A percentile compares a stretch with the other conserved stretches of the same genome.
These are phyloP conservation scores for Penicillium salamii DNA, from an alignment of 495 filamentous ascomycete species.

Conservation along the genomic window DNA sequence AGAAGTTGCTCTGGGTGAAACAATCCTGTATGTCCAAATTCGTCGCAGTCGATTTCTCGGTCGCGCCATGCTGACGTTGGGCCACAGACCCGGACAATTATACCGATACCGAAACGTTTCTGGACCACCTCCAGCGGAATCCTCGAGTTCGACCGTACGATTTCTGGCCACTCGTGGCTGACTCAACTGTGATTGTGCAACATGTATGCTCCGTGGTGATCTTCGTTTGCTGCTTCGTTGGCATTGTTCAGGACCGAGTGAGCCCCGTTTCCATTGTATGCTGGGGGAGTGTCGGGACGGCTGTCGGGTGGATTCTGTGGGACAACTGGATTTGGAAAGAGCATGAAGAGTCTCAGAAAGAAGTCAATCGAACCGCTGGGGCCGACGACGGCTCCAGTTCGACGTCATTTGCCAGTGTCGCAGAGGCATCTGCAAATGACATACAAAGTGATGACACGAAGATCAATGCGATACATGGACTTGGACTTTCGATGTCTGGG, in stretches of 20 bases:
- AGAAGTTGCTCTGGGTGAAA: slow-evolving; percentile 97
- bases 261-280: slow-evolving; percentile 83
- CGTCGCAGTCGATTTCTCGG: not conserved
- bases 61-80: slow-evolving; percentile 1
- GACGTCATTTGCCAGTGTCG: slow-evolving; percentile 43
- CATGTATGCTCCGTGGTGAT: slow-evolving; percentile 93
- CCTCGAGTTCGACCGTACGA: slow-evolving; percentile 92
- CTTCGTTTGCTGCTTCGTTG: slow-evolving; percentile 90
- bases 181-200: slow-evolving; percentile 94
- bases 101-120: slow-evolving; percentile 92
- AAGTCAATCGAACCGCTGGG: slow-evolving; percentile 35
- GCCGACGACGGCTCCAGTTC: slow-evolving; percentile 46
- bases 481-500: slow-evolving; percentile 44
- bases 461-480: slow-evolving; percentile 40
- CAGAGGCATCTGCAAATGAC: slow-evolving; percentile 26
- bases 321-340: slow-evolving; percentile 76
- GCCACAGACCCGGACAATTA: slow-evolving; percentile 95
- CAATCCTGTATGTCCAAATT: slow-evolving; percentile 77
- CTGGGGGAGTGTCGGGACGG: slow-evolving; percentile 77
- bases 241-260: slow-evolving; percentile 80
- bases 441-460: slow-evolving; percentile 23
- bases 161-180: slow-evolving; percentile 94
- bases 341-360: slow-evolving; percentile 44
- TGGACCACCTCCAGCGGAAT: slow-evolving; percentile 94
- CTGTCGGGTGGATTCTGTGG: slow-evolving; percentile 87